These are phyloP conservation scores for Boletus subcaerulescens DNA, from an alignment of 768 basidiomycete genomes.

Conservation along the genomic window DNA sequence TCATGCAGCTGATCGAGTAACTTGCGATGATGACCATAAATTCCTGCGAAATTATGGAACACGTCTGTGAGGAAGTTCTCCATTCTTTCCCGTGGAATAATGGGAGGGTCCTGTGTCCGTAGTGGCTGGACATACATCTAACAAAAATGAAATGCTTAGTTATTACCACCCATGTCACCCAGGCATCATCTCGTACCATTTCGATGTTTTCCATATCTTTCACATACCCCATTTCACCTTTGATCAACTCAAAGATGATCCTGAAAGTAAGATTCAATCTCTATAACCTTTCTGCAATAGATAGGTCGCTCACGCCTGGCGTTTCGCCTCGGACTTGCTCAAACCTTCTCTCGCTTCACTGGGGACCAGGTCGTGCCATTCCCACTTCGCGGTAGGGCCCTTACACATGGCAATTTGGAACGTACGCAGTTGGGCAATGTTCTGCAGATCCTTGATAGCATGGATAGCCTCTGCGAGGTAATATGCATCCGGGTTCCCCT, in stretches of 20 bases:
- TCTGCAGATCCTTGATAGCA: constrained; percentile 79
- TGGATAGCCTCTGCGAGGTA: constrained; percentile 81
- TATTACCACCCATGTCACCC: neutral
- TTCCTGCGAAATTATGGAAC: constrained; percentile 82
- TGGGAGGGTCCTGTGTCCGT: constrained; percentile 67
- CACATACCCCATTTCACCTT: constrained; percentile 94
- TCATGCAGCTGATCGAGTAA: constrained; percentile 81
- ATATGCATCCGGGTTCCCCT: constrained; percentile 78
- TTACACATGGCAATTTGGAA: constrained; percentile 90
- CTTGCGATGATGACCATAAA: constrained; percentile 70
- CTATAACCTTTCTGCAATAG: neutral
- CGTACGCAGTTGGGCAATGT: constrained; percentile 76
- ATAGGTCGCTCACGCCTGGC: constrained; percentile 66
- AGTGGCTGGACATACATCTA: constrained; percentile 84
- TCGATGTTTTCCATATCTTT: constrained; percentile 88
- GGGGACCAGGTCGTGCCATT: constrained; percentile 87
- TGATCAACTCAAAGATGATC: constrained; percentile 91
- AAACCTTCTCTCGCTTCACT: constrained; percentile 59
- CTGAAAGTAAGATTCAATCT: constrained; percentile 36
- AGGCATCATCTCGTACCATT: constrained; percentile 43
- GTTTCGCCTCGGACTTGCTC: constrained; percentile 72
- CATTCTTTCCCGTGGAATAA: constrained; percentile 68
- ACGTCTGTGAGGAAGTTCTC: constrained; percentile 81
- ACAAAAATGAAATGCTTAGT: constrained; percentile 1
- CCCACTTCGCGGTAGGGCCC: constrained; percentile 76